Evolutionary conservation across 441 rosid genomes (phyloP), one percentile per base, ranked within the genome.

Genomic region (Flueggea neowawraea): DNA sequence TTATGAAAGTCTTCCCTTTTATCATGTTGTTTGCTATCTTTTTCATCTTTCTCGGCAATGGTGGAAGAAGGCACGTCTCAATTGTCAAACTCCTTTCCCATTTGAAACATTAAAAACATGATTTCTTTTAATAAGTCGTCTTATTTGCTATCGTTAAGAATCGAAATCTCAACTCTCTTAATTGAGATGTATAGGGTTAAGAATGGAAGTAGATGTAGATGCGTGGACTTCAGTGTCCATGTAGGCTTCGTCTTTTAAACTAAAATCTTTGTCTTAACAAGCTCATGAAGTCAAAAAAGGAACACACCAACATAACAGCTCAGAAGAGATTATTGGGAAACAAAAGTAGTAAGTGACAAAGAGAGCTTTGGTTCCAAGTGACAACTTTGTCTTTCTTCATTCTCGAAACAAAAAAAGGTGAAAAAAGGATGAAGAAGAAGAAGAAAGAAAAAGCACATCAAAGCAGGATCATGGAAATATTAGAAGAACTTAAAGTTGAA

Each of bases 181-280:
- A 2, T 22, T n/a, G 28, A 22, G 28, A 22, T 22, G 28, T 22
- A 22, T 22, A 22, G 1, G 28, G 28, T 22, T 22, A 0, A 22
- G 28, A 1, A 22, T 1, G 28, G 28, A 22, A 22, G 28, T 11
- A 11, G 6, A 54, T 31, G 68, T 65, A 67, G 73, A 69, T 74
- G 72, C 82, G 77, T 82, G 86, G 93, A 84, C 90, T 84, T 84
- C 93, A 82, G 86, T 78, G 85, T 84, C 81, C 70, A 31, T 54
- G 28, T 22, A 62, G 68, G 31, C 10, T 50, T 22, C 28, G 28
- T 22, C 28, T 22, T 22, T 22, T 22, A 22, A 22, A 10, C 15
- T 74, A 76, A 81, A 83, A 73, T 68, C 28, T 67, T 56, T 31
- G 52, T 64, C 70, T 64, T 58, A 47, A 63, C 59, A 47, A 43